Percentiles rank a stretch among this genome's conserved stretches.
Evolutionary conservation across 345 rosid species (phyloP).

Genomic region (Xanthoceras sorbifolium): DNA sequence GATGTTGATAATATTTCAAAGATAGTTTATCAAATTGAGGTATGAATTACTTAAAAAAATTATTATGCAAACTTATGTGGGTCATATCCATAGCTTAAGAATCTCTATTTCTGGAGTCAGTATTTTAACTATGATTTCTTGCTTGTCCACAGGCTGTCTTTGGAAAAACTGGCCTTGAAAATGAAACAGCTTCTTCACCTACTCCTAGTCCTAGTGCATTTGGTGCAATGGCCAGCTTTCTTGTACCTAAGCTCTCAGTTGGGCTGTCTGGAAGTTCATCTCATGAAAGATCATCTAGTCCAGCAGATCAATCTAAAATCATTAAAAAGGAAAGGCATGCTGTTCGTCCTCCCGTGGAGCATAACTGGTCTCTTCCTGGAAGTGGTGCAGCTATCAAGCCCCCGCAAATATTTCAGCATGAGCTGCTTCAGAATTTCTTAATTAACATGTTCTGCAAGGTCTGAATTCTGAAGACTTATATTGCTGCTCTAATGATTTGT

Average conservation of each 20-base stretch:
- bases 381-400: constrained; percentile 55
- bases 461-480: constrained; percentile 36
- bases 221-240: constrained; percentile 98
- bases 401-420: constrained; percentile 98
- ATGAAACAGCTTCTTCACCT: constrained; percentile 52
- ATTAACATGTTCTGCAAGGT: constrained; percentile 99
- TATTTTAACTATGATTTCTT: constrained; percentile 20
- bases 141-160: constrained; percentile 62
- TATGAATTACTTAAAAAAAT: constrained; percentile 38
- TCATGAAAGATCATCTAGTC: constrained; percentile 54
- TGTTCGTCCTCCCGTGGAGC: constrained; percentile 93
- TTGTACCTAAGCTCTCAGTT: constrained; percentile 92
- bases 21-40: constrained; percentile 78
- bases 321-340: constrained; percentile 79
- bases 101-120: constrained; percentile 6
- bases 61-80: neutral
- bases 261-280: constrained; percentile 81
- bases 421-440: constrained; percentile 93
- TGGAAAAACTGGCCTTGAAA: constrained; percentile 66
- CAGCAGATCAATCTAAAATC: constrained; percentile 63
- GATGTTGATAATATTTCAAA: constrained; percentile 71
- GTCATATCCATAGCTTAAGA: neutral
- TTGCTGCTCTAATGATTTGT: neutral
- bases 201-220: constrained; percentile 74
- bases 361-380: constrained; percentile 94